A percentile compares a stretch with the other conserved stretches of the same genome.
Conservation (phyloP, 495 filamentous ascomycete genomes). For the Gamarada debralockiae region DNA sequence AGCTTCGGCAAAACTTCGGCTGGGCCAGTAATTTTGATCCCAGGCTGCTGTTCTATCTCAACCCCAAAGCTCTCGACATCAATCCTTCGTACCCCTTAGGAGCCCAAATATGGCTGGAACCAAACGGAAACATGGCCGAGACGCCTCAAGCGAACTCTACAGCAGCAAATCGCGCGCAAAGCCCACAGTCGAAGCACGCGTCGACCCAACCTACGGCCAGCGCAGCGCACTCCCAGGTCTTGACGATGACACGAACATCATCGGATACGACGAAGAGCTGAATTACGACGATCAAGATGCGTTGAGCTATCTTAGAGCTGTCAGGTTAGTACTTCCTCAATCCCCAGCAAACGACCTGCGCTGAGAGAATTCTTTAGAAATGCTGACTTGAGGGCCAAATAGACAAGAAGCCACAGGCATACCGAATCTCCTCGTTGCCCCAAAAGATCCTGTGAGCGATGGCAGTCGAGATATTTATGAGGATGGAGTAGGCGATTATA, state of each 20-base stretch:
- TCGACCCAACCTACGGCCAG: slow-evolving; percentile 68
- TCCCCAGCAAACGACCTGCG: slow-evolving; percentile 20
- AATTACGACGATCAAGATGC: slow-evolving; percentile 62
- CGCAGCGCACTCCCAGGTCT: slow-evolving; percentile 72
- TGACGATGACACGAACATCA: slow-evolving; percentile 45
- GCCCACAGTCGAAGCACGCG: slow-evolving; percentile 15
- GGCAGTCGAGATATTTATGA: slow-evolving; percentile 38
- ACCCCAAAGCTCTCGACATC: too few species aligned
- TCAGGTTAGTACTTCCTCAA: slow-evolving; percentile 52
- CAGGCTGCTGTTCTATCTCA: too few species aligned
- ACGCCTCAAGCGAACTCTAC: slow-evolving; percentile 1
- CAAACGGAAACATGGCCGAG: slow-evolving; percentile 16
- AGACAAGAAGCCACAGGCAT: slow-evolving; percentile 34
- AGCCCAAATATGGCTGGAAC: slow-evolving; percentile 12
- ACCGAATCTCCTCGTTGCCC: slow-evolving; percentile 38
- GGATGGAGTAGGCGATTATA: slow-evolving; percentile 39
- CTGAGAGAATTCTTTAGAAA: slow-evolving; percentile 28
- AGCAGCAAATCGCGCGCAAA: slow-evolving; percentile 19
- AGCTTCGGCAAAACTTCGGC: too few species aligned
- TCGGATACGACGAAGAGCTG: slow-evolving; percentile 50
- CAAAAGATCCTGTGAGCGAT: slow-evolving; percentile 22
- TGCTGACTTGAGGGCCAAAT: slow-evolving; percentile 19
- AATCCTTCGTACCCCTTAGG: neutral
- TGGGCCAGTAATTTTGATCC: too few species aligned
- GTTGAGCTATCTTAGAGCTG: slow-evolving; percentile 71